phyloP scores from a whole-genome alignment of 768 basidiomycete genomes.

The Lyophyllum shimeji region DNA sequence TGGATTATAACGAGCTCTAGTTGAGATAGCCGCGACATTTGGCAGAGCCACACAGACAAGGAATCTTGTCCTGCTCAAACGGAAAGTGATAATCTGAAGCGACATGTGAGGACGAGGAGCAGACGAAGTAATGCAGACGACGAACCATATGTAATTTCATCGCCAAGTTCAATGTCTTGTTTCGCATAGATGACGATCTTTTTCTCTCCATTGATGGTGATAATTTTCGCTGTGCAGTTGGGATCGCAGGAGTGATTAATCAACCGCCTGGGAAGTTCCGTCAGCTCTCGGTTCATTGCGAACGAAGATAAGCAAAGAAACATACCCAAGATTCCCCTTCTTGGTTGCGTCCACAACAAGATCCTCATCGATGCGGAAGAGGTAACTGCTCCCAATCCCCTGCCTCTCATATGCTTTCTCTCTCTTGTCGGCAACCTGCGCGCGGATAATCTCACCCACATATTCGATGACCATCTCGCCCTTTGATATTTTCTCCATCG shows the following conservation, averaged over 20 bases:
- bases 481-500: constrained; percentile 90
- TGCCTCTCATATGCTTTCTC: constrained; percentile 97
- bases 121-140: constrained; percentile 13
- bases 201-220: constrained; percentile 89
- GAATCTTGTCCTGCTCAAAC: constrained; percentile 96
- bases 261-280: constrained; percentile 60
- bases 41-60: constrained; percentile 85
- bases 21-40: constrained; percentile 97
- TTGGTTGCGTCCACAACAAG: constrained; percentile 98
- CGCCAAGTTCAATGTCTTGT: constrained; percentile 91
- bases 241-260: constrained; percentile 99
- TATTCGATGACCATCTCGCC: constrained; percentile 99
- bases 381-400: constrained; percentile 96
- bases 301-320: constrained; percentile 18
- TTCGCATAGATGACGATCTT: constrained; percentile 99
- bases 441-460: constrained; percentile 95
- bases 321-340: constrained; percentile 97
- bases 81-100: constrained; percentile 95
- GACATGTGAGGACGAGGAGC: neutral
- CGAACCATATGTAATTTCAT: constrained; percentile 96
- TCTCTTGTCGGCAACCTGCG: constrained; percentile 93
- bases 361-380: constrained; percentile 98
- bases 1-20: constrained; percentile 49
- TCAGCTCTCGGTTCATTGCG: constrained; percentile 13
- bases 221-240: constrained; percentile 88